These are phyloP conservation scores for Solanum pennellii DNA, from an alignment of 257 asterid genomes.

Conservation along the genomic window DNA sequence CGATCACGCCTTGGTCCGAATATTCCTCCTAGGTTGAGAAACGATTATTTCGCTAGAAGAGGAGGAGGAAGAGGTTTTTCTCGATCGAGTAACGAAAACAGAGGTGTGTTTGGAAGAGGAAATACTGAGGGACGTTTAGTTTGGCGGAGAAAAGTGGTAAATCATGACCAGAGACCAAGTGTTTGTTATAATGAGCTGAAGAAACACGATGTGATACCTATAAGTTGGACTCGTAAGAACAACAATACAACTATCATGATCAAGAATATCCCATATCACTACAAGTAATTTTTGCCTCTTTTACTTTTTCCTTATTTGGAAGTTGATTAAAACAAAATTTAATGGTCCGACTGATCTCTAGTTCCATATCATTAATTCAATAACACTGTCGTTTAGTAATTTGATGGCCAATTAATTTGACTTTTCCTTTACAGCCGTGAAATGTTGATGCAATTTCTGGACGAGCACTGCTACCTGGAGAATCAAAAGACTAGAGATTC, in stretches of 20 bases:
- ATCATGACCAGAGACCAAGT: neutral
- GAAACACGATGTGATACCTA: slow-evolving; percentile 22
- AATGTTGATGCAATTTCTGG: slow-evolving; percentile 25
- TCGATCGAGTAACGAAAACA: neutral
- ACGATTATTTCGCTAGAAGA: neutral
- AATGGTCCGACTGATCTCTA: neutral
- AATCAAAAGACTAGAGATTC: slow-evolving; percentile 8
- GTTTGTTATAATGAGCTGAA: neutral
- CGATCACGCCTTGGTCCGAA: neutral
- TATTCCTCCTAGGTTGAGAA: neutral
- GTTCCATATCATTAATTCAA: neutral
- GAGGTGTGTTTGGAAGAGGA: neutral
- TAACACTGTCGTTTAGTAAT: neutral
- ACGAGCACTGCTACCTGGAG: slow-evolving; percentile 27
- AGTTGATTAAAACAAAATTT: too few relatives aligned
- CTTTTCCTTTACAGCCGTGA: slow-evolving; percentile 17
- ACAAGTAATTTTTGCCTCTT: slow-evolving; percentile 21
- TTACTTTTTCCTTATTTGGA: neutral
- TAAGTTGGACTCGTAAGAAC: slow-evolving; percentile 11
- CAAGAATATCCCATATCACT: slow-evolving; percentile 47
- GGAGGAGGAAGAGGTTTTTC: neutral
- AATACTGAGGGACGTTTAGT: neutral
- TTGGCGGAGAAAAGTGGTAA: neutral
- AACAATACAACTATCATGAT: slow-evolving; percentile 40
- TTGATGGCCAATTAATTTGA: neutral